phyloP scores from a whole-genome alignment of 345 rosid species.

The Excoecaria agallocha region DNA sequence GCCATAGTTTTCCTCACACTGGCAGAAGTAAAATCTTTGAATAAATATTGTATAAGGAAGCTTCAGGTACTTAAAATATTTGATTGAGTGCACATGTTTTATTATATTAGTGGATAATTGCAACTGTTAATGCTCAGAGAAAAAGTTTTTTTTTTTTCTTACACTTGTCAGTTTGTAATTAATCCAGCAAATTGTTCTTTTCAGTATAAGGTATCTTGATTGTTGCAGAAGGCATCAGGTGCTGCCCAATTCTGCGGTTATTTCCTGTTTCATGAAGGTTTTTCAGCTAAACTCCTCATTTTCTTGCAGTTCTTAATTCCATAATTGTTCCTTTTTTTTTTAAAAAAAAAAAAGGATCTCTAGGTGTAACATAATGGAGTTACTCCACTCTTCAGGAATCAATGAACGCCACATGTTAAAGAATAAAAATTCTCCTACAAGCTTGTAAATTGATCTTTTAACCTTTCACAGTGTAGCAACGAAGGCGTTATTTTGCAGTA shows the following conservation, averaged over 20 bases:
- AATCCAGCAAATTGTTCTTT: neutral
- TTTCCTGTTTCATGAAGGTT: constrained; percentile 49
- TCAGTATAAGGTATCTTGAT: constrained; percentile 38
- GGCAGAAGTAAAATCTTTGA: no score
- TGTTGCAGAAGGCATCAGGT: constrained; percentile 41
- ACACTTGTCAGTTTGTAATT: neutral
- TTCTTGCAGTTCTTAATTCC: neutral
- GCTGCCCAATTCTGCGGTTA: constrained; percentile 33
- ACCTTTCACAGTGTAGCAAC: neutral
- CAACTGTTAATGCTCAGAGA: no score
- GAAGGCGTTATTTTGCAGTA: neutral
- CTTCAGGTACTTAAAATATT: no score
- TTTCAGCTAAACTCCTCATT: neutral
- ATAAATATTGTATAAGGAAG: no score
- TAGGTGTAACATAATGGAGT: neutral
- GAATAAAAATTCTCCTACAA: no score
- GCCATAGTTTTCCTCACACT: no score
- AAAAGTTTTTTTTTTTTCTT: neutral
- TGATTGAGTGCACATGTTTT: no score
- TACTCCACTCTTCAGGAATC: neutral
- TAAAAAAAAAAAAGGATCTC: neutral
- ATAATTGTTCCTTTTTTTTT: neutral
- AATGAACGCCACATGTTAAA: no score
- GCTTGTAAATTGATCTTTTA: neutral
- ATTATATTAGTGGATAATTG: no score